Conservation (phyloP, 371 early-diverging fungal species). For the Gilbertella persicaria region DNA sequence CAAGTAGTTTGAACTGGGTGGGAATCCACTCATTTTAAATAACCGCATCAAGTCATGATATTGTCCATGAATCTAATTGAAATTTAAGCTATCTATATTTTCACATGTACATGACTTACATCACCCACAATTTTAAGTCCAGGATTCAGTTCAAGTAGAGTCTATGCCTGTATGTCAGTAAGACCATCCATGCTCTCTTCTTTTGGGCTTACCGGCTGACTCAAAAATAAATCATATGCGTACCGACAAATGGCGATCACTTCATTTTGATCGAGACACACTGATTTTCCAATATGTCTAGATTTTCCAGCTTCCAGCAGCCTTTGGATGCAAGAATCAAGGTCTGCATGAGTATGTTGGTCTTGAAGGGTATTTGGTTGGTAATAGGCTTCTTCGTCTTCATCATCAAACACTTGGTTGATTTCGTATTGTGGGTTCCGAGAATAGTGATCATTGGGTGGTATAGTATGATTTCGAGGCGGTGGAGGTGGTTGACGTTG, state of each 20-base stretch:
- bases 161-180: slow-evolving; percentile 26
- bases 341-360: slow-evolving; percentile 33
- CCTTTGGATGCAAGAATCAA: slow-evolving; percentile 85
- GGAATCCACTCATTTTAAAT: slow-evolving; percentile 88
- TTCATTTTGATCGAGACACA: slow-evolving; percentile 79
- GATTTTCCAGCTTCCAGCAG: slow-evolving; percentile 71
- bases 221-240: slow-evolving; percentile 85
- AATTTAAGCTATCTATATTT: not conserved
- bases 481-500: no score
- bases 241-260: slow-evolving; percentile 84
- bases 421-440: not conserved
- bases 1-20: slow-evolving; percentile 83
- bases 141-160: slow-evolving; percentile 90
- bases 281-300: slow-evolving; percentile 65
- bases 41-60: slow-evolving; percentile 84
- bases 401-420: not conserved
- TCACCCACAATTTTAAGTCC: slow-evolving; percentile 96
- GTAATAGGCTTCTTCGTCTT: not conserved
- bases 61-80: slow-evolving; percentile 82
- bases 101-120: slow-evolving; percentile 24
- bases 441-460: no score
- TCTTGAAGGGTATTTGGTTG: no score
- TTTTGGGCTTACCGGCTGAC: slow-evolving; percentile 69
- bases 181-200: not conserved
- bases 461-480: not conserved